Evolutionary conservation across 2,329 filamentous ascomycete genomes (phyloP), one percentile per base, ranked within the genome.

Genomic region (Stachybotrys elegans): DNA sequence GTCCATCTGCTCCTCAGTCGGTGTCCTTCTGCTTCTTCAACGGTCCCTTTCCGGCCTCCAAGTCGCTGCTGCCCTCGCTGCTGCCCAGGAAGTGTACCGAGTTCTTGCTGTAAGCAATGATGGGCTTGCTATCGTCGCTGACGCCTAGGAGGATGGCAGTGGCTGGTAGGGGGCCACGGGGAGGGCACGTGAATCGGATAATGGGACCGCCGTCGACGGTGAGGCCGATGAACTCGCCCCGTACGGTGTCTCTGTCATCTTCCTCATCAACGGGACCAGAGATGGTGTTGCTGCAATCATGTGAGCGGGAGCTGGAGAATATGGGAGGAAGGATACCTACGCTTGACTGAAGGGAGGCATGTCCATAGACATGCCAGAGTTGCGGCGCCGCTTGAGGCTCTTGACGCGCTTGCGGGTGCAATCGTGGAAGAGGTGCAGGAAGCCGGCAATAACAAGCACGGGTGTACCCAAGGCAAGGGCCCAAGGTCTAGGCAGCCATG

Each of bases 391-490:
- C n/a, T n/a, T n/a, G 20, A 43, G 50, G 8, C 58, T 62, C 48
- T 60, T 62, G 19, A 72, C 55, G 4, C 62, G 60, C 45, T 62
- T 65, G 27, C 55, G 59, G 8, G 63, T 60, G 48, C 57, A 63
- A 42, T 65, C 63, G 44, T 73, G 70, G 37, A 77, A 58, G 31
- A 77, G 60, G 55, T 77, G 68, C 29, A 74, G 68, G 35, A 78
- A 51, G 1, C 75, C 76, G 5, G 76, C 78, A 40, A 80, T 75
- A 22, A 81, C 77, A 8, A 81, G 66, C 3, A 81, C 76, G 0
- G 78, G 78, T 0, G 78, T 82, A 6, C 78, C 78, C 12, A 82
- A 57, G 12, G 78, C 78, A 6, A 82, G 69, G 2, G 73, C 77
- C 78, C 78, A 82, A 1, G 73, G 73, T 14, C 70, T 72, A 31